Evolutionary conservation across 2,329 filamentous ascomycete genomes (phyloP), one percentile per base, ranked within the genome.

Genomic region (Sporothrix inflata): DNA sequence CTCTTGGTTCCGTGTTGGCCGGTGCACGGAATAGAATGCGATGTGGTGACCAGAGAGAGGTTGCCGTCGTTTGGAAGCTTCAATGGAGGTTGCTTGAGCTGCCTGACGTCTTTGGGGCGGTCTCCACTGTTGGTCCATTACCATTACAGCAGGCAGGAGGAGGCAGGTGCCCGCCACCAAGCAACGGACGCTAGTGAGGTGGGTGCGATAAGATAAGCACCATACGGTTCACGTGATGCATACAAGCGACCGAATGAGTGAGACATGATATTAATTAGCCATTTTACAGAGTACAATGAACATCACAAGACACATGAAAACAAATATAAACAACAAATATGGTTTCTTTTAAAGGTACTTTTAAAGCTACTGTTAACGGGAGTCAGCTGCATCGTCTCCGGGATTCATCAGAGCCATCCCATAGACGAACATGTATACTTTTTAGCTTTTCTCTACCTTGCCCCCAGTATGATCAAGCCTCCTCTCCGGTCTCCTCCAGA

Each of bases 161-260:
- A 42, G 57, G 57, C 57, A 63, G 21, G 38, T 65, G 60, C 38
- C 57, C 57, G 34, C 57, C 34, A 42, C 57, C 38, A 63, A 40
- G 53, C 42, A 42, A 5, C 57, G 57, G 57, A 14, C 34, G 38
- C 57, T 63, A 42, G 19, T 42, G 12, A 42, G 53, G 34, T 42
- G 11, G 60, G 21, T 16, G 21, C 60, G 60, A 45, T 65, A 63
- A 42, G 60, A 63, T 63, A 65, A 65, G 38, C 19, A 60, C 57
- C 60, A 34, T 27, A 27, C 19, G 27, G 19, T 57, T 12, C 38
- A 65, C 38, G 60, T 27, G 60, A 65, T 24, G n/a, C n/a, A 21
- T 24, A 7, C n/a, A 2, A 12, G n/a, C 4, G 8, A 0, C 8
- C 8, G 6, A 14, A 34, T 2, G 14, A 40, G 55, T 38, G 19